These are phyloP conservation scores for Priceomyces haplophilus DNA, from an alignment of 805 yeast genomes.

Conservation along the genomic window DNA sequence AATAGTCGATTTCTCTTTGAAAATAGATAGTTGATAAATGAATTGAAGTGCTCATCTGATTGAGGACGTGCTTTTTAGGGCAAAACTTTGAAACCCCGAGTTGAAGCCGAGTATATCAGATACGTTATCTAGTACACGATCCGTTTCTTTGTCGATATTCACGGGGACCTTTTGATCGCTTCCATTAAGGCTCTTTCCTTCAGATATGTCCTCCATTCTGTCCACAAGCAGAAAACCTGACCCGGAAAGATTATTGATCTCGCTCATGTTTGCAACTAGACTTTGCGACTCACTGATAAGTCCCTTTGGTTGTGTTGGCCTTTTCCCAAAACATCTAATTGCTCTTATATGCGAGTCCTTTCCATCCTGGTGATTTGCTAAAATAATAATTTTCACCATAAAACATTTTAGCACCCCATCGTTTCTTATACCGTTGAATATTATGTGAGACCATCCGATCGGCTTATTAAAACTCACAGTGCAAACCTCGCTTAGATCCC, in stretches of 20 bases:
- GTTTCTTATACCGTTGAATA: slow-evolving; percentile 51
- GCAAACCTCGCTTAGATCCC: slow-evolving; percentile 69
- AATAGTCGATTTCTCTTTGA: slow-evolving; percentile 79
- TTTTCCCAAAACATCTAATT: slow-evolving; percentile 52
- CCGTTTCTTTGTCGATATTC: slow-evolving; percentile 20
- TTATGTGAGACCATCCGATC: slow-evolving; percentile 72
- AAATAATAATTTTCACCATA: slow-evolving; percentile 56
- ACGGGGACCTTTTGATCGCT: slow-evolving; percentile 8
- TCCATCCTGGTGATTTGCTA: slow-evolving; percentile 89
- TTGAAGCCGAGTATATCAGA: slow-evolving; percentile 40
- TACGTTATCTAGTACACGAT: slow-evolving; percentile 31
- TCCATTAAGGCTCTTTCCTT: slow-evolving; percentile 11
- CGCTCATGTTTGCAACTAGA: slow-evolving; percentile 22
- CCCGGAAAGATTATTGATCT: slow-evolving; percentile 7
- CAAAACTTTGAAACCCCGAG: slow-evolving; percentile 40
- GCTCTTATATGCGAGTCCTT: slow-evolving; percentile 90
- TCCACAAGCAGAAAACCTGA: slow-evolving; percentile 28
- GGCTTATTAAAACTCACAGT: slow-evolving; percentile 61
- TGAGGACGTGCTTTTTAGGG: slow-evolving; percentile 35
- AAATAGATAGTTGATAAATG: slow-evolving; percentile 39
- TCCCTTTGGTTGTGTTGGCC: slow-evolving; percentile 17
- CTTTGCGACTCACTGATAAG: slow-evolving; percentile 24
- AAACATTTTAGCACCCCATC: slow-evolving; percentile 65
- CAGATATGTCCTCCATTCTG: slow-evolving; percentile 7
- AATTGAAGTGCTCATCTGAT: slow-evolving; percentile 23